Percentiles rank a stretch among this genome's conserved stretches.
These are phyloP conservation scores for Fusarium veterinarium DNA, from an alignment of 2,329 filamentous ascomycete species.

Conservation along the genomic window DNA sequence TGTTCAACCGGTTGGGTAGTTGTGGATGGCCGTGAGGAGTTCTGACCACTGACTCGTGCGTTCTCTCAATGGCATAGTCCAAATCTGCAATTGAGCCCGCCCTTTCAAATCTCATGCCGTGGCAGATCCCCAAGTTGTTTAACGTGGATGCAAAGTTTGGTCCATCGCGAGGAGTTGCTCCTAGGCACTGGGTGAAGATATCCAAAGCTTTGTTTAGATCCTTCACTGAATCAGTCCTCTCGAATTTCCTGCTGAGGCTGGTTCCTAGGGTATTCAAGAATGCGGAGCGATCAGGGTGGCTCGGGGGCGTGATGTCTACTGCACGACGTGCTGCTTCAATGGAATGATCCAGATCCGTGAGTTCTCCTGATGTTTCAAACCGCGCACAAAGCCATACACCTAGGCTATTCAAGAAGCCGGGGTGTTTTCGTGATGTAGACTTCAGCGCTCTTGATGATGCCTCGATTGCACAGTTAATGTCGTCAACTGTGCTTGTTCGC, in stretches of 20 bases:
- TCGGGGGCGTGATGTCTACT: too few relatives aligned
- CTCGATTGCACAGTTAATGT: background rate
- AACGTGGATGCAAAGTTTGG: background rate
- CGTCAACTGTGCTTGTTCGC: background rate
- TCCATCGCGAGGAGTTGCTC: background rate
- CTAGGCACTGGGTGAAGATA: background rate
- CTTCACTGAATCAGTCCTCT: background rate
- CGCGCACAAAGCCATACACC: background rate
- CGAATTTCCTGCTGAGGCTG: background rate
- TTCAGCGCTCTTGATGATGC: background rate
- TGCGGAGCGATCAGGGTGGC: accelerated
- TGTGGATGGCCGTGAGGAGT: background rate
- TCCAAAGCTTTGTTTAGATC: background rate
- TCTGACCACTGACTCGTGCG: background rate
- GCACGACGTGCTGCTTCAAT: background rate
- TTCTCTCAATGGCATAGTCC: background rate
- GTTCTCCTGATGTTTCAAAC: background rate
- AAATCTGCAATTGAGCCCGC: background rate
- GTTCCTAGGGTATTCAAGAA: background rate
- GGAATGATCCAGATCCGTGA: background rate
- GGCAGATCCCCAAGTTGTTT: background rate
- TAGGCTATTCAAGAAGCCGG: background rate
- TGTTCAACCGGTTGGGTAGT: background rate
- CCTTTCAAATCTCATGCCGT: background rate
- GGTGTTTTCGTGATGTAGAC: background rate